Base-by-base conservation (phyloP, 371 early-diverging fungal genomes). In the Actinomortierella ambigua region DNA sequence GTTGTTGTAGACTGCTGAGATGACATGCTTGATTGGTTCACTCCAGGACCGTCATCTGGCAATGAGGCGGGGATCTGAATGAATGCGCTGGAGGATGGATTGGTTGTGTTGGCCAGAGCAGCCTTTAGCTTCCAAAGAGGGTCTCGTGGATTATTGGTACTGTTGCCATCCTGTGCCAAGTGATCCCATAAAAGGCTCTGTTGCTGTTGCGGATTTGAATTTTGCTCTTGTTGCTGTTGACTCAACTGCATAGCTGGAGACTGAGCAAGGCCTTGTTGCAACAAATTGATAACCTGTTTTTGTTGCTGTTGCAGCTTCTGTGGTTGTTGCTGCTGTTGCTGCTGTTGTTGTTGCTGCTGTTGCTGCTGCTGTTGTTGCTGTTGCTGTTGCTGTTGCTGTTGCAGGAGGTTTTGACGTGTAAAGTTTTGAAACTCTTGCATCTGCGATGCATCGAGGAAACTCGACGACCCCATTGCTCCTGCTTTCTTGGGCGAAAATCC, bases 371-470 rank as follows among this genome's bases (percentile, higher is more conserved):
- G 34, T 1, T 68, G 51, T 14, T 69, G 70, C 22, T 67, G 71
- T 24, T 76, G 77, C 53, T n/a, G n/a, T n/a, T n/a, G n/a, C n/a
- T n/a, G n/a, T n/a, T 64, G 50, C 40, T 66, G 56, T 27, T 58
- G 75, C 15, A 43, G 34, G 40, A 41, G 18, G 27, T 57, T 79
- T 60, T 68, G 79, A 17, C 73, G 65, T 40, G 61, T 63, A 24
- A 69, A 65, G 20, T 75, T 69, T 29, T 71, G 61, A 20, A 73
- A 73, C 51, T 73, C 75, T 34, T 73, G 75, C 61, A 73, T 73
- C 20, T 66, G 64, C 1, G 75, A 63, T 1, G 68, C 67, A 28
- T 73, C 77, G 48, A 77, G 59, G 55, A 75, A 79, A 15, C 62
- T 73, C 0, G 67, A 62, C 20, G 63, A n/a, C n/a, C n/a, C 56